Evolutionary conservation across 2,329 filamentous ascomycete species (phyloP), one percentile per base, ranked within the genome.

Genomic region (Microsporum ferrugineum): DNA sequence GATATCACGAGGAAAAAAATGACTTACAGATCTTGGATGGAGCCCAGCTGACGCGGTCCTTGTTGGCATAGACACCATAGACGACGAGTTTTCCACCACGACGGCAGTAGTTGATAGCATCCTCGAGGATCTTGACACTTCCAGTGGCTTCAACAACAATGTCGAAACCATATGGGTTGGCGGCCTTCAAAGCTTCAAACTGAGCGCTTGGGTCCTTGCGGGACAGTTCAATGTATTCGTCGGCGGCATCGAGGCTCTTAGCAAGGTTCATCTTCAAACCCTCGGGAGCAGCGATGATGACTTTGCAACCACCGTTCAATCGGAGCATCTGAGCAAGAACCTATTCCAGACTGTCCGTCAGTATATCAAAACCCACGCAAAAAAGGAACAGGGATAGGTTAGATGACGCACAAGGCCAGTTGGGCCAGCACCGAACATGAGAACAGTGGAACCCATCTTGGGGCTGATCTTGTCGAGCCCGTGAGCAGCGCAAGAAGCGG

Each of bases 181-280:
- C 79, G 47, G 76, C 73, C 75, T 84, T 84, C 63, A 89, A 75
- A 68, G 84, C 76, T 51, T 80, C 75, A 71, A 87, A 86, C 68
- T 87, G 84, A 14, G 78, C 79, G 41, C 77, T 73, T 4, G 84
- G 79, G 64, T 84, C 77, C 62, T 72, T 69, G 39, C 76, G 74
- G 1, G 77, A 78, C 27, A 81, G 73, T 38, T 71, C 71, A 29
- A 81, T 63, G 62, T 78, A 81, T 61, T 75, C 73, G 59, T 81
- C 79, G 14, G 76, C 79, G 5, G 78, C 76, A 27, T 71, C 71
- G 38, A 82, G 71, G 8, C 70, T 70, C 66, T 75, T 76, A 33
- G 87, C 86, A 34, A 88, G 75, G 10, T 89, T 81, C 80, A 89
- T 84, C 77, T 89, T 89, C 57, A 86, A 75, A 57, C 86, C 87